Evolutionary conservation across 176 grass and related monocot species (phyloP).

Genomic region (Zoysia pacifica): DNA sequence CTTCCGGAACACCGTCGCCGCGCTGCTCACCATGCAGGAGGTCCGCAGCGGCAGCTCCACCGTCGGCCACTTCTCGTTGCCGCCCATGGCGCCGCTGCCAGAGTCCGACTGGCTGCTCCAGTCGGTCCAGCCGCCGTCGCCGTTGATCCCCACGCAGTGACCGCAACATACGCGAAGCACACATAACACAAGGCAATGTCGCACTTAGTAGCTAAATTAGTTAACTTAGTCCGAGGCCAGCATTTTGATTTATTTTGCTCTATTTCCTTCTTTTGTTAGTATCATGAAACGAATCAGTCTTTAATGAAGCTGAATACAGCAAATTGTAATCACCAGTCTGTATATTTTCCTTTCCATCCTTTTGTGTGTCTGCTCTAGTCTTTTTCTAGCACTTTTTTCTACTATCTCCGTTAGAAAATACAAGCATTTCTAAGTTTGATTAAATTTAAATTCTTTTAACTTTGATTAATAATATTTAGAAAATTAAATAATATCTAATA

Average conservation of each 20-base stretch:
- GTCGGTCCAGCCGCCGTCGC: slow-evolving; percentile 47
- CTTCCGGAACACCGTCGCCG: slow-evolving; percentile 82
- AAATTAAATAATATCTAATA: too few species aligned
- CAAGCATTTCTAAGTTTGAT: too few species aligned
- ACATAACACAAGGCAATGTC: neutral
- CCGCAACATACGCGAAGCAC: neutral
- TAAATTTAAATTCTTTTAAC: too few species aligned
- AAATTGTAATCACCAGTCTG: slow-evolving; percentile 27
- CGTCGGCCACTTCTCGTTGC: slow-evolving; percentile 73
- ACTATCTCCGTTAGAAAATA: too few species aligned
- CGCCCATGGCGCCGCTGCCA: slow-evolving; percentile 59
- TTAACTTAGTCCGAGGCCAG: neutral
- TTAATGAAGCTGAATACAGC: neutral
- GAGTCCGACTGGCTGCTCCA: slow-evolving; percentile 58
- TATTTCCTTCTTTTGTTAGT: neutral
- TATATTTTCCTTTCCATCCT: neutral
- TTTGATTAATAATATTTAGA: too few species aligned
- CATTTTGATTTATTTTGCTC: neutral
- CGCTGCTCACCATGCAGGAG: slow-evolving; percentile 82
- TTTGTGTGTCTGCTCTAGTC: neutral
- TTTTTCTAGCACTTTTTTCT: neutral
- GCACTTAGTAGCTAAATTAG: neutral
- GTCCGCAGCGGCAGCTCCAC: slow-evolving; percentile 90
- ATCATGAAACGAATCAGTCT: neutral
- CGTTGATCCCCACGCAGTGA: slow-evolving; percentile 55